phyloP scores from a whole-genome alignment of 805 yeast genomes.

The Ogataea allantospora region DNA sequence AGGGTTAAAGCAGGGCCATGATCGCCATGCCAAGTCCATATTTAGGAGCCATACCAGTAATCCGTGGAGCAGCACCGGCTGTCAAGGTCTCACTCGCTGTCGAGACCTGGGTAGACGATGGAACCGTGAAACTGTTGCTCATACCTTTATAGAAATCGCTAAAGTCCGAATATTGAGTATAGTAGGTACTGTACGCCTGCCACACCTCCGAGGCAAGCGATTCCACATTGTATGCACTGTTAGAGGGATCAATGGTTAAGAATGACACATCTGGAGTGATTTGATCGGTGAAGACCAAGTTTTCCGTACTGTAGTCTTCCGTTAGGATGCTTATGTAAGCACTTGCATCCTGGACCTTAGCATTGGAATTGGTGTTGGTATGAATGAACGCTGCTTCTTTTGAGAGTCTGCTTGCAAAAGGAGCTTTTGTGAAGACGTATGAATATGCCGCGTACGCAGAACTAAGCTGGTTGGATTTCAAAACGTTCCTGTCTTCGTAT shows the following conservation, averaged over 20 bases:
- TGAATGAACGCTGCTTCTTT: conserved; percentile 15
- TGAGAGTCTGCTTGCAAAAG: conserved; percentile 12
- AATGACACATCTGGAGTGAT: conserved; percentile 3
- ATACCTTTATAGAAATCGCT: conserved; percentile 6
- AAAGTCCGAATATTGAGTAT: conserved; percentile 7
- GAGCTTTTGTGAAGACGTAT: conserved; percentile 17
- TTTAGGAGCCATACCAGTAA: background rate
- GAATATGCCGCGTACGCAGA: conserved; percentile 9
- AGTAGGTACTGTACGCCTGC: conserved; percentile 8
- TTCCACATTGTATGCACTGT: conserved; percentile 2
- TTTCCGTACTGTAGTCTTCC: conserved; percentile 7
- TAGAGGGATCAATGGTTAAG: background rate
- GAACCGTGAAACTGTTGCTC: conserved; percentile 5
- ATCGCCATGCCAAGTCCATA: conserved; percentile 1
- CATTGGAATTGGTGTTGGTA: conserved; percentile 14
- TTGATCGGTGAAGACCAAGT: conserved; percentile 5
- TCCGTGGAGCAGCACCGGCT: conserved; percentile 1
- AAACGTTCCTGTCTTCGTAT: conserved; percentile 4
- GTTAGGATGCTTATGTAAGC: conserved; percentile 13
- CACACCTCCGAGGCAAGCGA: conserved; percentile 7
- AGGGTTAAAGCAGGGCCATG: conserved; percentile 4
- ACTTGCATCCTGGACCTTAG: conserved; percentile 6
- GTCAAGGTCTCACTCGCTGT: background rate
- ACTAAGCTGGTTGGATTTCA: conserved; percentile 3
- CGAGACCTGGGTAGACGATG: conserved; percentile 1